Evolutionary conservation across 371 early-diverging fungal species (phyloP).

Genomic region (Rhizopus microsporus): DNA sequence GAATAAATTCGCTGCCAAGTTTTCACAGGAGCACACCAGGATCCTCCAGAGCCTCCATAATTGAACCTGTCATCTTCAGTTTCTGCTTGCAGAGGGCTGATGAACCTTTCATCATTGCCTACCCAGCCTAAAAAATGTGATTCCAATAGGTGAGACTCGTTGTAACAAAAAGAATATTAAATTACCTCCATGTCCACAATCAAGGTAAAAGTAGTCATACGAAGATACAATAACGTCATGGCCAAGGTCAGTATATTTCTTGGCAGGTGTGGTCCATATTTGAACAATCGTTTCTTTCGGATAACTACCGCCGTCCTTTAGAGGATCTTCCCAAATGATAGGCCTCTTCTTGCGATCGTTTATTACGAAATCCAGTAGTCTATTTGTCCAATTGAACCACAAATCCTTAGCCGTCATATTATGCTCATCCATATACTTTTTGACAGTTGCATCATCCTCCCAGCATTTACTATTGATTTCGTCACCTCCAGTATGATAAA

Average conservation of each 20-base stretch:
- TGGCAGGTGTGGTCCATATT: slow-evolving; percentile 47
- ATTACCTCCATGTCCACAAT: slow-evolving; percentile 61
- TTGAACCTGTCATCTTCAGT: slow-evolving; percentile 35
- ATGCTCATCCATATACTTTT: slow-evolving; percentile 13
- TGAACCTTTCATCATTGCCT: slow-evolving; percentile 42
- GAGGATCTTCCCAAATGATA: slow-evolving; percentile 33
- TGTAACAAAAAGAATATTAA: background rate
- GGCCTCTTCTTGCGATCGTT: slow-evolving; percentile 22
- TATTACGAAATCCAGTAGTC: slow-evolving; percentile 9
- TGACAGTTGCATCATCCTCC: slow-evolving; percentile 16
- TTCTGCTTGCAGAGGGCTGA: slow-evolving; percentile 35
- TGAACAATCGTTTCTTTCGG: slow-evolving; percentile 50
- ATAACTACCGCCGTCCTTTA: slow-evolving; percentile 22
- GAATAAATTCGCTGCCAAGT: slow-evolving; percentile 42
- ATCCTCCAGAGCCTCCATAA: slow-evolving; percentile 57
- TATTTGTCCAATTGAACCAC: slow-evolving; percentile 17
- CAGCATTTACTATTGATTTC: slow-evolving; percentile 69
- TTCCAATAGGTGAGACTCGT: background rate
- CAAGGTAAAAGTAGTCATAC: slow-evolving; percentile 59
- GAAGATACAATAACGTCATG: slow-evolving; percentile 52
- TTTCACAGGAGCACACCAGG: slow-evolving; percentile 69
- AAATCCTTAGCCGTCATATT: slow-evolving; percentile 15
- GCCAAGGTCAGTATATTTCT: slow-evolving; percentile 37
- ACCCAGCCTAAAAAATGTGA: slow-evolving; percentile 36
- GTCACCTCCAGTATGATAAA: slow-evolving; percentile 69